A percentile compares a stretch with the other conserved stretches of the same genome.
Evolutionary conservation across 2,329 filamentous ascomycete genomes (phyloP).

Genomic region (Exophiala xenobiotica): DNA sequence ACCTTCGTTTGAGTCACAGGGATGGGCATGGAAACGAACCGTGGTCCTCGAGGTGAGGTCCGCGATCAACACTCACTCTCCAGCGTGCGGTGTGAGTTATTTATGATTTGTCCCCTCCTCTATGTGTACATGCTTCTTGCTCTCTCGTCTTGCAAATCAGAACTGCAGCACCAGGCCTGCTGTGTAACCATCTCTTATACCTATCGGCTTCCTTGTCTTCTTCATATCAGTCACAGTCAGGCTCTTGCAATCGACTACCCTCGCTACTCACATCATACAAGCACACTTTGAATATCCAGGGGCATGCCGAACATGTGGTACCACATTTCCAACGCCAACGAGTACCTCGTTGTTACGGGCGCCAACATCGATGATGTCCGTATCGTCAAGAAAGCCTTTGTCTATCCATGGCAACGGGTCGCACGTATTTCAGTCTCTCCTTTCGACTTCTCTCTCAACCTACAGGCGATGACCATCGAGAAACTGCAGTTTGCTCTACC

Average conservation of each 20-base stretch:
- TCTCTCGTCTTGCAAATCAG: too few species aligned
- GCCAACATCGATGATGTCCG: slow-evolving; percentile 70
- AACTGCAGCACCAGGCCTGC: too few species aligned
- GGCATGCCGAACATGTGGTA: slow-evolving; percentile 50
- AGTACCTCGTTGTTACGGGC: slow-evolving; percentile 86
- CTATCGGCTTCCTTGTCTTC: too few species aligned
- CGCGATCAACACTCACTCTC: neutral
- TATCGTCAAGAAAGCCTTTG: slow-evolving; percentile 75
- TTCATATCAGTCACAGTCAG: neutral
- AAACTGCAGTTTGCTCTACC: slow-evolving; percentile 81
- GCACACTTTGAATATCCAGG: neutral
- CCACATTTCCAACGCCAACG: slow-evolving; percentile 70
- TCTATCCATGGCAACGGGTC: slow-evolving; percentile 67
- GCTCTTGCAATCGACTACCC: neutral
- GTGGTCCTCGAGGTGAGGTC: neutral
- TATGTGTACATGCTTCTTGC: too few species aligned
- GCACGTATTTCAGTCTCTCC: slow-evolving; percentile 42
- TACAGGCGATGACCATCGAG: slow-evolving; percentile 87
- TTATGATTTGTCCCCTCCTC: too few species aligned
- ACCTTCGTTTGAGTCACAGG: neutral
- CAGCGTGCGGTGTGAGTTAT: too few species aligned
- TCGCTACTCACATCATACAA: neutral
- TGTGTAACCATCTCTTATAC: too few species aligned
- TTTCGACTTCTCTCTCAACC: slow-evolving; percentile 77
- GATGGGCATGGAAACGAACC: neutral